Evolutionary conservation across 805 yeast genomes (phyloP), one percentile per base, ranked within the genome.

Genomic region (Jamesozyma piceae): DNA sequence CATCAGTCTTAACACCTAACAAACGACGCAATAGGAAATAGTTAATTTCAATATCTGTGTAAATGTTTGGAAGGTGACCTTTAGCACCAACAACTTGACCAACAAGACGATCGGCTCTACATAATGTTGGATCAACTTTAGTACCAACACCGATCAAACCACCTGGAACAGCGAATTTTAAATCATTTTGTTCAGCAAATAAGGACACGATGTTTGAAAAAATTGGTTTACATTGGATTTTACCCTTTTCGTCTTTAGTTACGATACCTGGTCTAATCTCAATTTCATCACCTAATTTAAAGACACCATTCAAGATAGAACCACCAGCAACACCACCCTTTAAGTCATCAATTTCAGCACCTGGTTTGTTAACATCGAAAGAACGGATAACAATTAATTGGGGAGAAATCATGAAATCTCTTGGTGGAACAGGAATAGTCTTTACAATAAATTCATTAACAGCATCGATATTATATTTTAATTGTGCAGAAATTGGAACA

Each of bases 281-380:
- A 60, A 92, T 90, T 73, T 92, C 97, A 64, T 92, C 99, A 49
- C 96, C 97, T 50, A 92, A 74, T 64, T 85, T 82, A 73, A 92
- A 86, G 38, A 92, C 99, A 77, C 99, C 99, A 47, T 80, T 87
- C 62, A 92, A 75, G 57, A 92, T 90, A 42, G 96, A 87, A 55
- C 99, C 99, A 74, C 99, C 99, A 37, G 99, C 99, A 64, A 92
- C 97, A 80, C 99, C 99, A 60, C 99, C 99, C 71, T 89, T 89
- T 65, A 92, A 77, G 57, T 90, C 97, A 53, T 83, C 89, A 53
- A 94, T 86, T 68, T 89, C 97, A 35, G 96, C 80, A 72, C 99
- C 99, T 47, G 99, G 99, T 69, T 87, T 89, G 73, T 92, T 92
- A 52, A 92, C 98, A 67, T 92, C 99, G 65, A 92, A 92, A 28